phyloP scores from a whole-genome alignment of 208 protist genomes.

The Leishmania aethiopica region DNA sequence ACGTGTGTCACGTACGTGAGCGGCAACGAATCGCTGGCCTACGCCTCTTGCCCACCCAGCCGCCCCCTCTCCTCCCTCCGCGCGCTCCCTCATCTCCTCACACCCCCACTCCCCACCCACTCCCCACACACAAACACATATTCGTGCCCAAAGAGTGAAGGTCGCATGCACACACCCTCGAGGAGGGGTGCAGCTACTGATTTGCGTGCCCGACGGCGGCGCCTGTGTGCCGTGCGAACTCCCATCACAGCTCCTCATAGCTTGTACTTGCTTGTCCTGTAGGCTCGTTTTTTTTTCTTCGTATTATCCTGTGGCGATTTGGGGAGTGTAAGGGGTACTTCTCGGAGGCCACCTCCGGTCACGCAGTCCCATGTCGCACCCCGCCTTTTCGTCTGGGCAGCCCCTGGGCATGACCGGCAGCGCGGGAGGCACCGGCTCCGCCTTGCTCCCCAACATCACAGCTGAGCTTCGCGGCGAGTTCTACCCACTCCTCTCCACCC shows the following conservation, averaged over 20 bases:
- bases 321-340: neutral
- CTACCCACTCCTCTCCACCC: conserved; percentile 53
- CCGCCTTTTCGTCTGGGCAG: neutral
- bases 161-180: neutral
- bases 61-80: no score
- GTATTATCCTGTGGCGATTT: neutral
- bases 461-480: conserved; percentile 69
- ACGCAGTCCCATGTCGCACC: neutral
- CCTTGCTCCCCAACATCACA: conserved; percentile 51
- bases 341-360: neutral
- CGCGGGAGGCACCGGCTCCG: conserved; percentile 20
- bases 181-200: neutral
- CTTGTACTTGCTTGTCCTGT: neutral
- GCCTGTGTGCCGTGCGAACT: neutral
- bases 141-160: neutral
- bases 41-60: neutral
- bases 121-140: neutral
- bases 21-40: neutral
- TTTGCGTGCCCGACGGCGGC: neutral
- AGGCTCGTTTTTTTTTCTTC: neutral
- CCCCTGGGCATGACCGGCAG: neutral
- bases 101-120: neutral
- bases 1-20: neutral
- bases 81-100: neutral
- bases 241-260: neutral